These are phyloP conservation scores for Diplodia scrobiculata DNA, from an alignment of 2,329 filamentous ascomycete genomes.

Conservation along the genomic window DNA sequence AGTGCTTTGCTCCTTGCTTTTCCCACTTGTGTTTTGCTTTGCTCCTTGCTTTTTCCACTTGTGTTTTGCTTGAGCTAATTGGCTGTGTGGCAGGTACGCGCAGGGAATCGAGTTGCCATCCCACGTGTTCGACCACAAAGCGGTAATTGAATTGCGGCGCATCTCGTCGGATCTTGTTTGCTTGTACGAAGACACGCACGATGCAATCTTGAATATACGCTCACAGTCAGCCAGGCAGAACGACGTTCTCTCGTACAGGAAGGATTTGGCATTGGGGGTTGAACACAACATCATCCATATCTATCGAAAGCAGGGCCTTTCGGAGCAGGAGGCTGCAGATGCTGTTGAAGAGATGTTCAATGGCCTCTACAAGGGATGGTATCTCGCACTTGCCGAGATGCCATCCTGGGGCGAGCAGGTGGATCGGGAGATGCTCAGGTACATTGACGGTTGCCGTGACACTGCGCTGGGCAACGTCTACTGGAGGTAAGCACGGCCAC, in stretches of 20 bases:
- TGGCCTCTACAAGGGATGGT: conserved; percentile 5
- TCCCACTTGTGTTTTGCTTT: not conserved
- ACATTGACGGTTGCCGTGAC: not conserved
- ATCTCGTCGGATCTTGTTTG: not conserved
- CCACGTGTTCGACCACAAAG: not conserved
- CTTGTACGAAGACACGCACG: not conserved
- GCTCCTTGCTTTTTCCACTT: too few relatives aligned
- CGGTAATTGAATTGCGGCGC: not conserved
- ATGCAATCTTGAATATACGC: not conserved
- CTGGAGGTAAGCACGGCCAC: not conserved
- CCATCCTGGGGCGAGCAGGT: conserved; percentile 5
- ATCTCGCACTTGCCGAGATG: conserved; percentile 7
- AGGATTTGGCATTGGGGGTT: not conserved
- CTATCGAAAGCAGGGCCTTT: not conserved
- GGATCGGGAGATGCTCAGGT: conserved; percentile 6
- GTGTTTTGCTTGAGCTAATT: not conserved
- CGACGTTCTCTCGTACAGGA: conserved; percentile 9
- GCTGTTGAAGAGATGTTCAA: conserved; percentile 6
- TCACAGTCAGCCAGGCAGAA: not conserved
- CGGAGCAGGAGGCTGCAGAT: conserved; percentile 3
- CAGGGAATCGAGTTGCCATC: not conserved
- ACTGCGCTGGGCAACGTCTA: not conserved
- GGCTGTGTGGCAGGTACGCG: not conserved
- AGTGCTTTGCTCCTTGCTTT: not conserved
- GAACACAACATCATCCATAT: conserved; percentile 20